A percentile compares a stretch with the other conserved stretches of the same genome.
Evolutionary conservation across 345 rosid genomes (phyloP).

Genomic region (Geranium rotundifolium): DNA sequence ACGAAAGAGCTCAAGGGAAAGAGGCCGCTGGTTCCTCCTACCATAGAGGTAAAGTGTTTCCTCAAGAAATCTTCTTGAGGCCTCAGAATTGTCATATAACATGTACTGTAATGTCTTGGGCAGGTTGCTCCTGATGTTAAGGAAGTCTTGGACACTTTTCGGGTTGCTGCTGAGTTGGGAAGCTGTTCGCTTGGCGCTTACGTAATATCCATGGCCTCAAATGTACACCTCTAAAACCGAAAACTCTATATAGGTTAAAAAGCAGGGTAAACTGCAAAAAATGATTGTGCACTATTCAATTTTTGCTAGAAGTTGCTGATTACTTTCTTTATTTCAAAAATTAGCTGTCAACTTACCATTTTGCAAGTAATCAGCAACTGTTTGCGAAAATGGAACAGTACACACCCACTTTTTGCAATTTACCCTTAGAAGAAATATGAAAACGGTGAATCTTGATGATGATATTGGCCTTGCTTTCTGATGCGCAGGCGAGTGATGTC

Average conservation of each 20-base stretch:
- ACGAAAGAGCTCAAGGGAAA: slow-evolving; percentile 84
- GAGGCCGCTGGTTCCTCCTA: slow-evolving; percentile 78
- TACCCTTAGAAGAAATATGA: too few relatives aligned
- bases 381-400: too few relatives aligned
- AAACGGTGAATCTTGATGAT: too few relatives aligned
- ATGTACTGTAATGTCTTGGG: too few relatives aligned
- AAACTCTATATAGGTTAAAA: too few relatives aligned
- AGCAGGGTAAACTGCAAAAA: too few relatives aligned
- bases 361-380: too few relatives aligned
- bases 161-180: slow-evolving; percentile 90
- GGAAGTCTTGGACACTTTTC: slow-evolving; percentile 86
- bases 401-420: too few relatives aligned
- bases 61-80: background rate
- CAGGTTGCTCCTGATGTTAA: slow-evolving; percentile 75
- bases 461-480: too few relatives aligned
- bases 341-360: too few relatives aligned
- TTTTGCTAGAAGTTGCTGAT: background rate
- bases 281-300: too few relatives aligned
- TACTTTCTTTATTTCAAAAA: background rate
- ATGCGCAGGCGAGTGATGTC: slow-evolving; percentile 79
- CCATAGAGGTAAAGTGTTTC: slow-evolving; percentile 46
- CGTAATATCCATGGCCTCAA: slow-evolving; percentile 97
- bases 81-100: too few relatives aligned
- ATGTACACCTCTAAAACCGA: slow-evolving; percentile 18
- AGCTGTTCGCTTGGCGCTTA: slow-evolving; percentile 94